Conservation (phyloP, 352 stramenopile genomes). For the Globisporangium nodosum region DNA sequence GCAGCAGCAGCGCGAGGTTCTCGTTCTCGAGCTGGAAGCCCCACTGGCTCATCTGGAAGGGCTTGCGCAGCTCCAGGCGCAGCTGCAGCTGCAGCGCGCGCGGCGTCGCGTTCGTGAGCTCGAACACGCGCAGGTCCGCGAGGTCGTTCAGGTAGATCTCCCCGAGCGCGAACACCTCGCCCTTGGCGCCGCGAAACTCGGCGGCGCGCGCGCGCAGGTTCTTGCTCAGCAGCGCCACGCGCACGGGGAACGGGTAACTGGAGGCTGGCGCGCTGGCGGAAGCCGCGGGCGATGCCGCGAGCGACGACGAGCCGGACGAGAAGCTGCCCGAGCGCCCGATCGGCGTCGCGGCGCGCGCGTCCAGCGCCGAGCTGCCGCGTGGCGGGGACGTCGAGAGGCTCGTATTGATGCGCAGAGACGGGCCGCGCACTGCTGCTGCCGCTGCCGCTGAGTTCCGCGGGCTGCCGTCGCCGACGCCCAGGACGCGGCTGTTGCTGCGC, state of each 20-base stretch:
- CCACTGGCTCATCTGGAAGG: slow-evolving; percentile 69
- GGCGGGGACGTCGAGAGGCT: slow-evolving; percentile 6
- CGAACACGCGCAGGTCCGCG: slow-evolving; percentile 78
- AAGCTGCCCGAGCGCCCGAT: slow-evolving; percentile 14
- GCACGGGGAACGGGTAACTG: slow-evolving; percentile 25
- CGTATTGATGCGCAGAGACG: slow-evolving; percentile 14
- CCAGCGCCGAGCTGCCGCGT: background rate
- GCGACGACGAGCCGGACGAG: slow-evolving; percentile 15
- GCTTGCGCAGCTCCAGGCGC: slow-evolving; percentile 71
- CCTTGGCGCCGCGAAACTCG: slow-evolving; percentile 43
- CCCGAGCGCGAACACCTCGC: slow-evolving; percentile 57
- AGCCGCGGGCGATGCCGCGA: slow-evolving; percentile 14
- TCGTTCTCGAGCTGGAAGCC: slow-evolving; percentile 88
- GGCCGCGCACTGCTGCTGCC: background rate
- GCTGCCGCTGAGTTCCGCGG: background rate
- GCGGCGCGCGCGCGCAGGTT: slow-evolving; percentile 38
- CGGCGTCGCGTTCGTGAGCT: slow-evolving; percentile 62
- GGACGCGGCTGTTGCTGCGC: slow-evolving; percentile 11
- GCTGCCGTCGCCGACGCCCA: background rate
- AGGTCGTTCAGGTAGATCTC: slow-evolving; percentile 87
- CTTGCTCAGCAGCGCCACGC: slow-evolving; percentile 62
- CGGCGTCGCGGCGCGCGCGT: background rate
- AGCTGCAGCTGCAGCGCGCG: slow-evolving; percentile 54
- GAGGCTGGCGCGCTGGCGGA: slow-evolving; percentile 13
- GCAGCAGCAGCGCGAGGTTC: slow-evolving; percentile 57